Base-by-base conservation (phyloP, 371 early-diverging fungal genomes). In the Mucor sp. region DNA sequence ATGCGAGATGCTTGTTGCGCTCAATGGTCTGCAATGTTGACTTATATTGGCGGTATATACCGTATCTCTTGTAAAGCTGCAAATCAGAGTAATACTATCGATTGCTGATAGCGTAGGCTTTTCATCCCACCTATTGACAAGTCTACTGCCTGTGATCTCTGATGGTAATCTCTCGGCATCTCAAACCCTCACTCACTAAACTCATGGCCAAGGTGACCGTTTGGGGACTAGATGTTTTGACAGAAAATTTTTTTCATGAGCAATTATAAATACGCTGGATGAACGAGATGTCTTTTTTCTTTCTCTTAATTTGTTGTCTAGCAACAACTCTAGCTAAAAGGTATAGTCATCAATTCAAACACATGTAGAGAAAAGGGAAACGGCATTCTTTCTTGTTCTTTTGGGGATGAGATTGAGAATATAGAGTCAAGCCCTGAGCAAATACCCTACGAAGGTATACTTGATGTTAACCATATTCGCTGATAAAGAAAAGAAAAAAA, bases 401-500 rank as follows among this genome's bases (percentile, higher is more conserved):
- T 68, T 68, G 70, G 65, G 63, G 79, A 79, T 76, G 79, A 79
- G 74, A 79, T 72, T 72, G 72, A 76, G 65, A 60, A 72, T 67
- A 74, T 79, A 79, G 79, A 79, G 79, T 79, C 79, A 79, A 79
- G 79, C 79, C 74, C 79, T 79, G 79, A 79, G 70, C 63, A 70
- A 61, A 62, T 68, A 70, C 61, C 75, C 71, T 67, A 69, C 66
- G 71, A 72, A 66, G 71, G 71, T 73, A 73, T 74, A 70, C 68
- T 70, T 75, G 78, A 78, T 78, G 78, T 65, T 65, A 75, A 67
- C 59, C 61, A 67, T 70, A 70, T 69, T 74, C 71, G 61, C 78
- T 78, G 78, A 78, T 69, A 70, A 58, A 69, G 39, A 55, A 53
- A 65, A 39, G 39, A 66, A 35, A 55, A 53, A 58, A 67, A 32